Percentiles rank a stretch among this genome's conserved stretches.
phyloP scores from a whole-genome alignment of 164 flowering plant species.

The Tetracentron sinense region DNA sequence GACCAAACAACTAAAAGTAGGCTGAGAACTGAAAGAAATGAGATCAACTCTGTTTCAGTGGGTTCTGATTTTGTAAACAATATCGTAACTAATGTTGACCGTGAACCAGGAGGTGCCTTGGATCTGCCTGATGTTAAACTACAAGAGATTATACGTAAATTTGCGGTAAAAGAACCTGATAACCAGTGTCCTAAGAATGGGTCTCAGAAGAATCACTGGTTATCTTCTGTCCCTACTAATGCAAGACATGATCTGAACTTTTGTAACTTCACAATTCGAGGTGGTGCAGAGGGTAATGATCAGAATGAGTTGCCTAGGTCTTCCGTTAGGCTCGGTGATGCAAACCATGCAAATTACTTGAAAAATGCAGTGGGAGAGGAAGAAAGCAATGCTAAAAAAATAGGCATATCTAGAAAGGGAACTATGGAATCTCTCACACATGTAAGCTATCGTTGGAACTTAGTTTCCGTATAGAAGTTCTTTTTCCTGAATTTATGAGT shows the following conservation, averaged over 20 bases:
- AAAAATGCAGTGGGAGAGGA: slow-evolving; percentile 5
- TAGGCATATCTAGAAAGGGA: slow-evolving; percentile 5
- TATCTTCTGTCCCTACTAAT: neutral
- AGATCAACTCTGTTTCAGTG: slow-evolving; percentile 1
- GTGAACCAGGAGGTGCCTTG: slow-evolving; percentile 2
- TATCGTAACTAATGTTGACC: neutral
- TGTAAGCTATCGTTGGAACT: slow-evolving; percentile 20
- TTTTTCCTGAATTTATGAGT: neutral
- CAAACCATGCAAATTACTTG: neutral
- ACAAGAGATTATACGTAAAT: neutral
- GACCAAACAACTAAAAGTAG: neutral
- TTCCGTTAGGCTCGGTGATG: slow-evolving; percentile 1
- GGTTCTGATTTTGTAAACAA: neutral
- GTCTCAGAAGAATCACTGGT: neutral
- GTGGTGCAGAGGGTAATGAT: slow-evolving; percentile 5
- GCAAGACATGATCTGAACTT: neutral
- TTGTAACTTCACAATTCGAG: neutral
- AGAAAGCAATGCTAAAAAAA: slow-evolving; percentile 4
- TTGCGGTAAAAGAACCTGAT: neutral
- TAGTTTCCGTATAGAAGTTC: neutral
- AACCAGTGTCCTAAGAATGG: neutral
- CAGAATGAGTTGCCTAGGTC: neutral
- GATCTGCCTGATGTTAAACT: slow-evolving; percentile 1
- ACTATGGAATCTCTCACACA: slow-evolving; percentile 10
- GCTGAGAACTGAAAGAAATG: slow-evolving; percentile 1